Evolutionary conservation across 345 rosid species (phyloP), one percentile per base, ranked within the genome.

Genomic region (Sisymbrium altissimum): DNA sequence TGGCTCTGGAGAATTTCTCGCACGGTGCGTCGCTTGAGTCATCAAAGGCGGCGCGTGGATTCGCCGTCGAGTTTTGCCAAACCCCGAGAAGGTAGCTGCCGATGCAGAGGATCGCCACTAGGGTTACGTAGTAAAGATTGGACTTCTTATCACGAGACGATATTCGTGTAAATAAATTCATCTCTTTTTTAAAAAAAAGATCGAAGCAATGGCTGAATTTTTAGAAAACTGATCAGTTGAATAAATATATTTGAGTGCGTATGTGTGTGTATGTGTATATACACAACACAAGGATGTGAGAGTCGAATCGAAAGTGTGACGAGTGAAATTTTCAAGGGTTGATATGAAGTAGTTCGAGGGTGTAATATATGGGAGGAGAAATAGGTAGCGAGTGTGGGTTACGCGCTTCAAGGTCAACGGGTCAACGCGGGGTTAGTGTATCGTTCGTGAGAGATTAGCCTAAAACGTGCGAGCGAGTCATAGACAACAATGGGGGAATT

Each of bases 41-140:
- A 56, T 29, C 13, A 76, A 44, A 41, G 81, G 72, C 50, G 61
- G 60, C 36, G 86, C 60, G 29, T 77, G 75, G 67, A 36, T 79
- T 44, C 11, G 29, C 11, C 27, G 65, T 18, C 3, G 85, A 52
- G 68, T 80, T 76, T 29, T 83, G 90, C 85, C 91, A 84, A 33
- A 69, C 35, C 0, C 93, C 98, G 35, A 77, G 50, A 6, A 87
- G 44, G 72, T 90, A 92, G 77, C 80, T 87, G 14, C 83, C 54
- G 33, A 85, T 49, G 62, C 88, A 90, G 41, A 86, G 83, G 45
- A 88, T 64, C 11, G 84, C 36, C 3, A 76, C 41, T 5, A 84
- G 46, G 19, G 83, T 74, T 70, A 76, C 17, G 75, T 57, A 88
- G 44, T 73, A 85, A 7, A 90, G 82, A 60, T 77, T 88, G 60